A percentile compares a stretch with the other conserved stretches of the same genome.
Evolutionary conservation across 768 basidiomycete genomes (phyloP).

Genomic region (Pisolithus microcarpus): DNA sequence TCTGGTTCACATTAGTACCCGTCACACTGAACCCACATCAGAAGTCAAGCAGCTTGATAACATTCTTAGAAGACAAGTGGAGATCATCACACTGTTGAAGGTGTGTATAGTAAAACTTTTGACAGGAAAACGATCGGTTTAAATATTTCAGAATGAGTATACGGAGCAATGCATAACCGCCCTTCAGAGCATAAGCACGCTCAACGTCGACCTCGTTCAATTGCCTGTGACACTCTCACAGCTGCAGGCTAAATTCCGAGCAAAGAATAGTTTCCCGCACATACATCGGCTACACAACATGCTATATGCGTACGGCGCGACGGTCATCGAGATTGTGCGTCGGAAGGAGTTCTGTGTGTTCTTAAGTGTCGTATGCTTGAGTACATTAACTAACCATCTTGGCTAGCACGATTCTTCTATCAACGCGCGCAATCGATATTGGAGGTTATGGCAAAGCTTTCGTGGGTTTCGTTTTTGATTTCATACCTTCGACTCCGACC

Average conservation of each 20-base stretch:
- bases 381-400: background rate
- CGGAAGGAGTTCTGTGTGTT: conserved; percentile 80
- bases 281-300: conserved; percentile 83
- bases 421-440: conserved; percentile 74
- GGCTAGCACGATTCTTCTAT: conserved; percentile 68
- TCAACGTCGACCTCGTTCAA: conserved; percentile 77
- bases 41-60: conserved; percentile 60
- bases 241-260: conserved; percentile 68
- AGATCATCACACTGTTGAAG: conserved; percentile 48
- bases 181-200: conserved; percentile 66
- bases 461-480: conserved; percentile 43
- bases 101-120: conserved; percentile 23
- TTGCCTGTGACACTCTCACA: conserved; percentile 57
- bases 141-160: conserved; percentile 53
- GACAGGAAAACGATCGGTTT: conserved; percentile 16
- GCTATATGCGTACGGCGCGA: conserved; percentile 88
- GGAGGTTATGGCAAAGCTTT: conserved; percentile 81
- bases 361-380: background rate
- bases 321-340: conserved; percentile 84
- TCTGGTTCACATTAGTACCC: background rate
- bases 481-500: background rate
- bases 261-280: conserved; percentile 82
- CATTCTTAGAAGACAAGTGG: conserved; percentile 55
- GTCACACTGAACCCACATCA: conserved; percentile 20
- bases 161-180: conserved; percentile 59